Evolutionary conservation across 2,329 filamentous ascomycete species (phyloP).

Genomic region (Drechslera avenae): DNA sequence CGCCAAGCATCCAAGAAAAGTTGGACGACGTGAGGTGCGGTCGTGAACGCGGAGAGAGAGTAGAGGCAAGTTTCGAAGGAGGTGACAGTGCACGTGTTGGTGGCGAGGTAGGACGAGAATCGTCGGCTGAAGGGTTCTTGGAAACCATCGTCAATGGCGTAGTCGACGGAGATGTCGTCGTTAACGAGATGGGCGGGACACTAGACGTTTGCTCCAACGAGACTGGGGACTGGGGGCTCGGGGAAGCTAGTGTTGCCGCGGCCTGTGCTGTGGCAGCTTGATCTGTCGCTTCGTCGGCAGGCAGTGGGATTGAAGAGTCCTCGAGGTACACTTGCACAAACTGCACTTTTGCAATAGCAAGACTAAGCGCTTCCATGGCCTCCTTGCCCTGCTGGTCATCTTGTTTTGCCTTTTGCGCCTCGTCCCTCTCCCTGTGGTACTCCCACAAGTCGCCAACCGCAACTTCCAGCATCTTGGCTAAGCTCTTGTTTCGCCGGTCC

Average conservation of each 20-base stretch:
- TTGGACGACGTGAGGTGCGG: slow-evolving; percentile 74
- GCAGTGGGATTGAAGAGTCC: slow-evolving; percentile 53
- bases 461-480: slow-evolving; percentile 71
- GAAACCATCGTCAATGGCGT: slow-evolving; percentile 4
- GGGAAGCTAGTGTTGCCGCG: slow-evolving; percentile 26
- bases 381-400: slow-evolving; percentile 35
- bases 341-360: slow-evolving; percentile 58
- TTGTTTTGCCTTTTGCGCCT: slow-evolving; percentile 36
- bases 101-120: slow-evolving; percentile 26
- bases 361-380: slow-evolving; percentile 50
- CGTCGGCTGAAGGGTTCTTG: slow-evolving; percentile 12
- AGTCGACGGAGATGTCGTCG: slow-evolving; percentile 8
- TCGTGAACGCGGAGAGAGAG: slow-evolving; percentile 55
- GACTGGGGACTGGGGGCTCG: slow-evolving; percentile 21
- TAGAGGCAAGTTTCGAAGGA: slow-evolving; percentile 20
- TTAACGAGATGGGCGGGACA: slow-evolving; percentile 26
- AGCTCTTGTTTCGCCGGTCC: slow-evolving; percentile 68
- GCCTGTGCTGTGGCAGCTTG: slow-evolving; percentile 32
- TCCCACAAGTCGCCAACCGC: slow-evolving; percentile 68
- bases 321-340: slow-evolving; percentile 58
- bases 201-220: slow-evolving; percentile 26
- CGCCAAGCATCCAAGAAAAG: slow-evolving; percentile 75
- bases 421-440: slow-evolving; percentile 60
- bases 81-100: slow-evolving; percentile 11
- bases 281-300: slow-evolving; percentile 44